Evolutionary conservation across 257 asterid genomes (phyloP), one percentile per base, ranked within the genome.

Genomic region (Cinchona pubescens): DNA sequence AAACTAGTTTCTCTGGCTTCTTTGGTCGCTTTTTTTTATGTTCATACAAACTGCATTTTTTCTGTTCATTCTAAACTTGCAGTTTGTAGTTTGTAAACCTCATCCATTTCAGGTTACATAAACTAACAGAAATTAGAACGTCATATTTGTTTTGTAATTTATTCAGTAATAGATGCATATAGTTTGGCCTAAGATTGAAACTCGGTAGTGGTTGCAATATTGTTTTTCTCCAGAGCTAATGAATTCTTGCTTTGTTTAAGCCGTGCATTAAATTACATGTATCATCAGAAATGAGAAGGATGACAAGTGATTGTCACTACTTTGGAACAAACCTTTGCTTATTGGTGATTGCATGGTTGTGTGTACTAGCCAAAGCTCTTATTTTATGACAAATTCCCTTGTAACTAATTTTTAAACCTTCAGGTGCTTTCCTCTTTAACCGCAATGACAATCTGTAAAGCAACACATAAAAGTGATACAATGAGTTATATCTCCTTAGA

Each of bases 251-350:
- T 80, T 82, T 86, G 87, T 87, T 83, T 3, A 65, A 83, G 92
- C 84, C 82, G 90, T 23, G 75, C 43, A 0, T 14, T 4, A 13
- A 13, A 55, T 59, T 67, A 5, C 9, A 12, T 2, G 1, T 16
- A 2, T 13, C 27, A 68, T 40, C 25, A 15, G 27, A 29, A 9
- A 45, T 27, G 7, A 25, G 38, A 12, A 45, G 48, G 59, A 27
- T 43, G 59, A 68, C 3, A 45, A 30, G 13, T 48, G 6, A 79
- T 87, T 85, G 87, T 85, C 87, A 84, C 92, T 82, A 85, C 90
- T 87, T 82, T 83, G 92, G 84, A 89, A 88, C 89, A 76, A 82
- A 77, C 71, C n/a, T 16, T 68, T 48, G 32, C 32, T 42, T 38
- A 5, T 67, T 25, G 53, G 7, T 25, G 21, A 53, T 34, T 68